Base-by-base conservation (phyloP, 495 filamentous ascomycete genomes). In the Trichoderma erinaceum region DNA sequence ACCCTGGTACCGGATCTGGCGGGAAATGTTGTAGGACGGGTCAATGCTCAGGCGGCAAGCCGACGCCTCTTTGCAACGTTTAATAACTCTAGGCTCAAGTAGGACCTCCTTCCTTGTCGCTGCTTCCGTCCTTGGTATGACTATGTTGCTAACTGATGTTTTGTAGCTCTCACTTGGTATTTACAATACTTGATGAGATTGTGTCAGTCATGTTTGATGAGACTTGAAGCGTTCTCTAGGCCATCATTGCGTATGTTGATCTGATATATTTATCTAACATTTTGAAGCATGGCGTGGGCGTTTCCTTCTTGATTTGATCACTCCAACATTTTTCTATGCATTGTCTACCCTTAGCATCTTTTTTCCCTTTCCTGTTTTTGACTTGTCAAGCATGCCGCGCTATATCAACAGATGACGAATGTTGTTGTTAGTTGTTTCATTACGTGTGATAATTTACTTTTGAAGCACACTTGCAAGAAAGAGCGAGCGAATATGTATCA, bases 41-140 rank as follows among this genome's bases (percentile, higher is more conserved):
- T 88, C 46, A 96, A 96, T 78, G 92, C 92, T 18, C 90, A 94
- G 76, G 90, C 87, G 63, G 92, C 92, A 38, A 89, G 90, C 29
- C 81, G 92, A 68, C 85, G 90, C 63, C 84, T 94, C 58, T 92
- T 92, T 76, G 92, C 90, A 8, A 91, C 88, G 10, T 82, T 96
- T 68, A 96, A 96, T 73, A 96, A 95, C 74, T 78, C 82, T 66
- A 80, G 87, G 71, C 73, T 89, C 66, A 93, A 92, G 87, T 88
- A 76, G 72, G 85, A 52, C 0, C 7, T 7, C 21, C 46, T n/a
- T 21, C 21, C n/a, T 52, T 11, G 21, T 52, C 21, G 6, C 27
- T 65, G 52, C 18, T 67, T 66, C n/a, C 29, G 29, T 41, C 41
- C 67, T 43, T 29, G n/a, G n/a, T 2, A 27, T 13, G 38, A 10